Conservation (phyloP, 306 rosid genomes). For the Clitoria ternatea region DNA sequence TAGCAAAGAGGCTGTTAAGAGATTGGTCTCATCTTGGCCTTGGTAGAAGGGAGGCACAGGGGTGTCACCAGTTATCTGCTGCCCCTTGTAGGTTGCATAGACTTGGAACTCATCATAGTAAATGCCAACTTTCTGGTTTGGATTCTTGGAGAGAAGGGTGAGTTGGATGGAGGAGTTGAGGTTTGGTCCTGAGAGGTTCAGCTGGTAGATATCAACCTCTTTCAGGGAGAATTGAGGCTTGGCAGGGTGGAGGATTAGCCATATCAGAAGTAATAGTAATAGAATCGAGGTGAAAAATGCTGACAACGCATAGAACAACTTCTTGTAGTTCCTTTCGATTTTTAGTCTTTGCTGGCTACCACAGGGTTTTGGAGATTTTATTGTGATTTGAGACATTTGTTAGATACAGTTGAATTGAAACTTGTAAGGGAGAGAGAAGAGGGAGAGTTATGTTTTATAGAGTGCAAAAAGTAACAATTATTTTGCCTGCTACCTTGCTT, state of each 20-base stretch:
- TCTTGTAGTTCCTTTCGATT: conserved; percentile 54
- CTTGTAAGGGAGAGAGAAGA: conserved; percentile 27
- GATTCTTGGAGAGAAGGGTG: conserved; percentile 70
- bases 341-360: conserved; percentile 46
- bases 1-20: conserved; percentile 57
- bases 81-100: conserved; percentile 69
- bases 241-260: conserved; percentile 63
- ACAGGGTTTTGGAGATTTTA: conserved; percentile 81
- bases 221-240: conserved; percentile 77
- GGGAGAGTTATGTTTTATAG: conserved; percentile 30
- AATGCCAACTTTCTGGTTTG: conserved; percentile 73
- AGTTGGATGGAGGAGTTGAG: conserved; percentile 86
- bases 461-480: conserved; percentile 45
- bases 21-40: conserved; percentile 52
- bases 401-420: background rate
- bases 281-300: conserved; percentile 51
- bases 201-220: conserved; percentile 67
- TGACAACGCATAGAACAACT: conserved; percentile 48
- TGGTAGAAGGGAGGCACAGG: conserved; percentile 83
- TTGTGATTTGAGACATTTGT: conserved; percentile 63
- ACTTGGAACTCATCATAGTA: conserved; percentile 74
- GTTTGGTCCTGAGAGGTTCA: conserved; percentile 51
- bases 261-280: conserved; percentile 45
- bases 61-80: conserved; percentile 62
- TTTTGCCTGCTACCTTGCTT: conserved; percentile 32